phyloP scores from a whole-genome alignment of 1,139 yeast genomes.

The Yarrowia galli region DNA sequence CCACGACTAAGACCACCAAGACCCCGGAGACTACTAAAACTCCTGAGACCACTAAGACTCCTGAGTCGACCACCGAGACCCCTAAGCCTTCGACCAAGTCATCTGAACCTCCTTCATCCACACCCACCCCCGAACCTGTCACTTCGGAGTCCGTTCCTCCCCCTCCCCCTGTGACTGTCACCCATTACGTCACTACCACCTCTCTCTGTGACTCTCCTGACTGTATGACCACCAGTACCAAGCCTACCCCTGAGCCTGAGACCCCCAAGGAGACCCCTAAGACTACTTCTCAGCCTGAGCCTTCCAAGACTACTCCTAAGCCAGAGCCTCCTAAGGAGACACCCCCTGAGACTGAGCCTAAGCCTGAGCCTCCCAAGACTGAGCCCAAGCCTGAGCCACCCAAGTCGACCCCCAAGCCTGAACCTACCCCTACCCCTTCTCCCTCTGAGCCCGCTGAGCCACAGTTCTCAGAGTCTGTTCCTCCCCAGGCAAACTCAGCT shows the following conservation, averaged over 20 bases:
- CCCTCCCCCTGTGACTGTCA: background rate
- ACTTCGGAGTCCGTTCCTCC: background rate
- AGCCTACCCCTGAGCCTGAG: background rate
- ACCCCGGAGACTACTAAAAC: background rate
- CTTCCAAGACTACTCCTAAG: background rate
- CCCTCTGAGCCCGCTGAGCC: background rate
- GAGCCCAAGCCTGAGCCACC: constrained; percentile 1
- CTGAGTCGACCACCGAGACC: background rate
- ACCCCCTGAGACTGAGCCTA: background rate
- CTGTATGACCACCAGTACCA: background rate
- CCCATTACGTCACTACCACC: background rate
- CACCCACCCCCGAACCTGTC: background rate
- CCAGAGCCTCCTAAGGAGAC: constrained; percentile 6
- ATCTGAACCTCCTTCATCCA: background rate
- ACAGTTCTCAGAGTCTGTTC: background rate
- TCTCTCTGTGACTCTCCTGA: background rate
- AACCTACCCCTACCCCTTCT: background rate
- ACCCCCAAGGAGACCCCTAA: background rate
- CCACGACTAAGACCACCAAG: background rate
- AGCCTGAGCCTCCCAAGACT: constrained; percentile 3
- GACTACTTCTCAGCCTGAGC: background rate
- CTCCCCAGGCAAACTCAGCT: constrained; percentile 8
- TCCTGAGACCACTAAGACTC: background rate
- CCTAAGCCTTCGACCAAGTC: background rate
- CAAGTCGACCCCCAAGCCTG: background rate